Base-by-base conservation (phyloP, 345 rosid genomes). In the Gossypium thurberi region DNA sequence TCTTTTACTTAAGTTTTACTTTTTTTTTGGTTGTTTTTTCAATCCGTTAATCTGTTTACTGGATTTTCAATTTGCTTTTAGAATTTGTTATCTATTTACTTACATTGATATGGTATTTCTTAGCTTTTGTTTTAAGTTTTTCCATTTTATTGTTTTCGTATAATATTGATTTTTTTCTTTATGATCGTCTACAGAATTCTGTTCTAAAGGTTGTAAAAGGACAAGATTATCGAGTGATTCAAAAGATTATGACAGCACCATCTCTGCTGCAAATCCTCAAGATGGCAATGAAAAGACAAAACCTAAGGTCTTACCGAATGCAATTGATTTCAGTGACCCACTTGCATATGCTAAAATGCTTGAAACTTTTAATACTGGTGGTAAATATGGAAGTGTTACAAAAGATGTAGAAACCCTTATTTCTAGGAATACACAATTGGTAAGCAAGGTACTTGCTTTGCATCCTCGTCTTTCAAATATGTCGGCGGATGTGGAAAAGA, bases 381-480 rank as follows among this genome's bases (percentile, higher is more conserved):
- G 87, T 37, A 82, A 74, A 73, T 94, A 53, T 74, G 98, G 97
- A 37, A 89, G 90, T 76, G 95, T 82, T 48, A 89, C 95, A 0
- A 81, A 84, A 20, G 91, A 92, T 0, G 51, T 94, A 4, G 79
- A 86, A 70, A 88, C 85, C 14, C 82, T 94, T 1, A 81, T 79
- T 55, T 44, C 81, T 70, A 47, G 74, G 67, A 86, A 82, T 78
- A 56, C 77, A 74, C 84, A 70, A 9, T 37, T 74, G 18, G 57
- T 84, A 53, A 78, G 78, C 53, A 81, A 78, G 4, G 71, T 71
- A 46, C 50, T 82, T 46, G 55, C 55, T 40, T 51, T 48, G 44
- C 69, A 76, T 74, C 91, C 88, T 1, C 21, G 68, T 2, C 78
- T 85, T n/a, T 72, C 78, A 0, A 47, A 9, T 20, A 57, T 73